Conservation (phyloP, 2,329 filamentous ascomycete species). For the Sporothrix brasiliensis region DNA sequence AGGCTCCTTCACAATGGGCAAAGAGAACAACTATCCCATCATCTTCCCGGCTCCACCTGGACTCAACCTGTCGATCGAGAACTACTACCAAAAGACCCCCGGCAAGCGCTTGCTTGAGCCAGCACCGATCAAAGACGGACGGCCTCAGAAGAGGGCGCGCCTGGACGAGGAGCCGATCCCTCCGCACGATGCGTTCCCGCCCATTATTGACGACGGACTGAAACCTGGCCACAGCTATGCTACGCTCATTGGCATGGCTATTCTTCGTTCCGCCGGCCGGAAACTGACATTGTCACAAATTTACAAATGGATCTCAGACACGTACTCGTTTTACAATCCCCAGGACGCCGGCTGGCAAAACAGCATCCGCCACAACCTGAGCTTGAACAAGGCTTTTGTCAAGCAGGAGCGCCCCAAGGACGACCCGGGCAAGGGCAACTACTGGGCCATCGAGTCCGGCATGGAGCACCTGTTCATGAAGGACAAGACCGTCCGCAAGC, state of each 20-base stretch:
- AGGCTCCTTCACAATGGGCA: conserved; percentile 49
- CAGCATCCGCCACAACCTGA: conserved; percentile 97
- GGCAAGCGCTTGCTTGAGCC: conserved; percentile 72
- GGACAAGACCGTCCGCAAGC: conserved; percentile 72
- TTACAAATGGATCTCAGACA: conserved; percentile 99
- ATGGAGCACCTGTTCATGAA: conserved; percentile 89
- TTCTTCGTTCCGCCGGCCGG: conserved; percentile 79
- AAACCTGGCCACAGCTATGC: conserved; percentile 95
- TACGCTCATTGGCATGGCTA: conserved; percentile 94
- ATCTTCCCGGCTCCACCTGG: conserved; percentile 54
- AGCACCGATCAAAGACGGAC: conserved; percentile 69
- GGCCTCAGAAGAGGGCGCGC: conserved; percentile 69
- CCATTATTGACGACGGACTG: conserved; percentile 78
- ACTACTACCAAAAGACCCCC: conserved; percentile 56
- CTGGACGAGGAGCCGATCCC: conserved; percentile 63
- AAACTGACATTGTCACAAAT: conserved; percentile 91
- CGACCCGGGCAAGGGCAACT: conserved; percentile 95
- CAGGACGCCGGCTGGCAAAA: conserved; percentile 96
- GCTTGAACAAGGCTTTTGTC: conserved; percentile 92
- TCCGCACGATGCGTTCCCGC: conserved; percentile 76
- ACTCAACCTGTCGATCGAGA: conserved; percentile 56
- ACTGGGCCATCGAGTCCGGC: conserved; percentile 91
- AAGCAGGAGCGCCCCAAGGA: conserved; percentile 96
- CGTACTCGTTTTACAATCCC: conserved; percentile 82
- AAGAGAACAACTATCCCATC: conserved; percentile 59